Evolutionary conservation across 1,284 basidiomycete genomes (phyloP).

Genomic region (Nidula niveotomentosa): DNA sequence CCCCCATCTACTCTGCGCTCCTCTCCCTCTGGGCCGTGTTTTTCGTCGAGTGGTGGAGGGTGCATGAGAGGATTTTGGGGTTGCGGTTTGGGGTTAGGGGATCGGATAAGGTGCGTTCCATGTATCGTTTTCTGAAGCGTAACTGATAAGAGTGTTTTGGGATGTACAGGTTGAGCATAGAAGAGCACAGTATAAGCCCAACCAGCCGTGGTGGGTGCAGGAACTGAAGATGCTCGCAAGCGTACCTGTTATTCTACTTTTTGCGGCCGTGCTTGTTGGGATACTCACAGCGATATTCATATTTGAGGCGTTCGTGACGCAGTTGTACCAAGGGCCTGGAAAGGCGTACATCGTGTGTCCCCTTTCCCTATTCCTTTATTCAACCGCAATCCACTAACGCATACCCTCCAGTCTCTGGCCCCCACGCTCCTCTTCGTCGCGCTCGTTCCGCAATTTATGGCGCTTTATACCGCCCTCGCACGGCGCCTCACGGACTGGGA

Average conservation of each 20-base stretch:
- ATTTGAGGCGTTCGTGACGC: slow-evolving; percentile 84
- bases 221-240: slow-evolving; percentile 77
- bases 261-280: slow-evolving; percentile 69
- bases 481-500: slow-evolving; percentile 84
- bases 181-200: slow-evolving; percentile 63
- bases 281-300: slow-evolving; percentile 83
- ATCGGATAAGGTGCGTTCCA: slow-evolving; percentile 44
- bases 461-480: slow-evolving; percentile 74
- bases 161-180: slow-evolving; percentile 60
- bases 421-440: slow-evolving; percentile 87
- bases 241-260: slow-evolving; percentile 78
- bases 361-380: neutral
- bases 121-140: no score
- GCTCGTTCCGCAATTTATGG: slow-evolving; percentile 84
- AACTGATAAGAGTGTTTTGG: no score
- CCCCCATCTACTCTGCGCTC: slow-evolving; percentile 74
- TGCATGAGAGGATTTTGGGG: slow-evolving; percentile 78
- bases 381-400: neutral
- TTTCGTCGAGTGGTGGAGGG: slow-evolving; percentile 91
- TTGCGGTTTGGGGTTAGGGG: slow-evolving; percentile 81
- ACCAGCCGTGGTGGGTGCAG: slow-evolving; percentile 70
- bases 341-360: slow-evolving; percentile 71
- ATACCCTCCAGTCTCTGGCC: slow-evolving; percentile 56
- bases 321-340: slow-evolving; percentile 86
- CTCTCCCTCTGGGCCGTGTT: slow-evolving; percentile 79